These are phyloP conservation scores for Plasmopara viticola DNA, from an alignment of 352 stramenopile genomes.

Conservation along the genomic window DNA sequence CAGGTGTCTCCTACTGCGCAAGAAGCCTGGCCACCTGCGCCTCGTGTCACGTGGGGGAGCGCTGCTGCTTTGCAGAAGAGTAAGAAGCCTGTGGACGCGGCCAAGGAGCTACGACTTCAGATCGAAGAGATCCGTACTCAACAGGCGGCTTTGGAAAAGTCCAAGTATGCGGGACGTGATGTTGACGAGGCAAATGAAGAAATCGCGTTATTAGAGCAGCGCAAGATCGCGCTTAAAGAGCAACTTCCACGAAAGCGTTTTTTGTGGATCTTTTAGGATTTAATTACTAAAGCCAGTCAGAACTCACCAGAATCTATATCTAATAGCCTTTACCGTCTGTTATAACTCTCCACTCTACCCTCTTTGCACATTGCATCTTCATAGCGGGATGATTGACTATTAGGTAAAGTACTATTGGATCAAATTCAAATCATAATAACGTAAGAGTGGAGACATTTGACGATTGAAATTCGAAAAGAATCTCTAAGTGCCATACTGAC, in stretches of 20 bases:
- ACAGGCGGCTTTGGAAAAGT: conserved; percentile 54
- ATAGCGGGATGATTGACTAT: no score
- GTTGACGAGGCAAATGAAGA: conserved; percentile 78
- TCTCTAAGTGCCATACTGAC: no score
- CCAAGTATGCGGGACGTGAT: conserved; percentile 70
- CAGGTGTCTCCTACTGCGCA: conserved; percentile 20
- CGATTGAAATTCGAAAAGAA: no score
- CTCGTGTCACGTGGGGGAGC: conserved; percentile 47
- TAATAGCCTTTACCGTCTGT: no score
- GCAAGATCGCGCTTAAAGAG: conserved; percentile 61
- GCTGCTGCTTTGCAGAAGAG: conserved; percentile 18
- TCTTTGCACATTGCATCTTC: no score
- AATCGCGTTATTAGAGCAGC: conserved; percentile 56
- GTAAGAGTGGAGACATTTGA: no score
- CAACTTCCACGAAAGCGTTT: conserved; percentile 72
- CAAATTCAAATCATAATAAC: no score
- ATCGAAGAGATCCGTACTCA: conserved; percentile 53
- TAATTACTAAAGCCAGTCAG: background rate
- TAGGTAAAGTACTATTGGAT: no score
- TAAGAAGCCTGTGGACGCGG: conserved; percentile 13
- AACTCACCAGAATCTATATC: no score
- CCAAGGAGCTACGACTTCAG: conserved; percentile 39
- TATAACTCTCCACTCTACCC: no score
- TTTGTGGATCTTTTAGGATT: conserved; percentile 68
- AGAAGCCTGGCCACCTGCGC: conserved; percentile 38